phyloP scores from a whole-genome alignment of 2,329 filamentous ascomycete species.

The Pseudogymnoascus sp. region DNA sequence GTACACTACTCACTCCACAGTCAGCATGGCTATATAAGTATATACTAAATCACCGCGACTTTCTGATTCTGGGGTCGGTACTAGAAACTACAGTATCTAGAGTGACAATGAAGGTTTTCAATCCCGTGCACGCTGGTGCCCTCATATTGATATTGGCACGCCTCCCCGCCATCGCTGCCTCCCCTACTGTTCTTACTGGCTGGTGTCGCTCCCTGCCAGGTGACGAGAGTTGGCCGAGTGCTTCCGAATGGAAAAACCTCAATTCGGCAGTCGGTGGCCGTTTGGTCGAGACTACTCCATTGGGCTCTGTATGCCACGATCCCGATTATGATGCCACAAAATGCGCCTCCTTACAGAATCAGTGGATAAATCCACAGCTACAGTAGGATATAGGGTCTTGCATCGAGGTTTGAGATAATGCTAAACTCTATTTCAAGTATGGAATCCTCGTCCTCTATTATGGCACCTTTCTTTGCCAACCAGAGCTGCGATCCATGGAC shows the following conservation, averaged over 20 bases:
- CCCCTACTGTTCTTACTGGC: neutral
- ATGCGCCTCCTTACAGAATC: constrained; percentile 15
- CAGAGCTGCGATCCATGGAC: constrained; percentile 28
- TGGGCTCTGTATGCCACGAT: constrained; percentile 20
- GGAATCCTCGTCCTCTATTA: constrained; percentile 33
- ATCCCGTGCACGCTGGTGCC: neutral
- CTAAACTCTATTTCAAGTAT: constrained; percentile 19
- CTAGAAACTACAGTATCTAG: neutral
- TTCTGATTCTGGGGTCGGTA: neutral
- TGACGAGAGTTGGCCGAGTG: constrained; percentile 16
- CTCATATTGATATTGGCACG: neutral
- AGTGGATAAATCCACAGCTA: constrained; percentile 9
- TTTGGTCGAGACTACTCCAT: constrained; percentile 13
- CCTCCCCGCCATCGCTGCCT: neutral
- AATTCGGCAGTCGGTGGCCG: constrained; percentile 15
- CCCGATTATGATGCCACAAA: constrained; percentile 16
- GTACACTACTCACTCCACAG: neutral
- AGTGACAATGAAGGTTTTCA: neutral
- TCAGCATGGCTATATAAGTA: neutral
- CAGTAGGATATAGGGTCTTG: constrained; percentile 10
- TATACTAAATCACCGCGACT: neutral
- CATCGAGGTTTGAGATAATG: constrained; percentile 7
- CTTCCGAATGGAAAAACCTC: constrained; percentile 11
- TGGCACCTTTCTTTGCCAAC: constrained; percentile 34
- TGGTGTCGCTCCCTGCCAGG: constrained; percentile 13